Evolutionary conservation across 2,329 filamentous ascomycete species (phyloP).

Genomic region (Microcyclosporella mali): DNA sequence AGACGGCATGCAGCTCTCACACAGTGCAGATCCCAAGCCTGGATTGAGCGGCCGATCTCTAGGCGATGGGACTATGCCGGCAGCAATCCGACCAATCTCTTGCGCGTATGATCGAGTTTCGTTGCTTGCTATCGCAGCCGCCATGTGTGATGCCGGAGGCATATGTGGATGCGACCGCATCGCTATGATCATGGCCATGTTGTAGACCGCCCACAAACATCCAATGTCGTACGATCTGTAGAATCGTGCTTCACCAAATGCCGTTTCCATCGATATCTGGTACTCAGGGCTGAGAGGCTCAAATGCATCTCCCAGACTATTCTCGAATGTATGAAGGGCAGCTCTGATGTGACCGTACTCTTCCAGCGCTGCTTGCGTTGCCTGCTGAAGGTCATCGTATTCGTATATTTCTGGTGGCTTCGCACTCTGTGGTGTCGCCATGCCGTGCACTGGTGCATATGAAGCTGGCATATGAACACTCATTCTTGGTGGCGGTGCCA

Average conservation of each 20-base stretch:
- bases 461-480: conserved; percentile 39
- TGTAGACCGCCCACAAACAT: conserved; percentile 79
- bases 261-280: conserved; percentile 55
- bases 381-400: conserved; percentile 52
- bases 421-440: conserved; percentile 20
- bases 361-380: conserved; percentile 61
- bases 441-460: conserved; percentile 27
- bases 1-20: conserved; percentile 72
- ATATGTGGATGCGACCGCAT: conserved; percentile 78
- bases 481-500: conserved; percentile 38
- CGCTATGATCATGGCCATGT: conserved; percentile 78
- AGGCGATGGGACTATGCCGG: conserved; percentile 54
- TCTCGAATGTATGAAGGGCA: conserved; percentile 62
- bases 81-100: conserved; percentile 72
- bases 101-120: conserved; percentile 67
- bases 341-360: conserved; percentile 74
- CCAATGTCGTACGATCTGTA: conserved; percentile 85
- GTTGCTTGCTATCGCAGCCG: conserved; percentile 68
- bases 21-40: conserved; percentile 70
- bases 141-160: conserved; percentile 84
- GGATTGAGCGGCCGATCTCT: conserved; percentile 61
- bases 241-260: conserved; percentile 74
- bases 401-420: conserved; percentile 39
- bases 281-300: conserved; percentile 66
- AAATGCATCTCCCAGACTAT: conserved; percentile 67